Evolutionary conservation across 306 rosid genomes (phyloP), one percentile per base, ranked within the genome.

Genomic region (Cucurbita argyrosperma): DNA sequence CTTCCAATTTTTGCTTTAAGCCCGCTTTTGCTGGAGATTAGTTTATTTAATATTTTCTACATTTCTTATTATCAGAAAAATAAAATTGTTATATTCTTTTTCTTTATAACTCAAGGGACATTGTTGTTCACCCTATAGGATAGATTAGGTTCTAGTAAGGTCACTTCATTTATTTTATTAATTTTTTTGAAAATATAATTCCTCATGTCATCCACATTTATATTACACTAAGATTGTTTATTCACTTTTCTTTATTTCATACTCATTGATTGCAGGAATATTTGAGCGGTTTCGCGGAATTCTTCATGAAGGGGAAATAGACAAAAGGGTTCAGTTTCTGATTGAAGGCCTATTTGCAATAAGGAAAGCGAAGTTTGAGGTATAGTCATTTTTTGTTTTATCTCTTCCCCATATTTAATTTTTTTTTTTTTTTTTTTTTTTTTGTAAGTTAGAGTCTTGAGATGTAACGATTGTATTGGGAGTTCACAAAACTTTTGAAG

Each of bases 201-300:
- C 38, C 7, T 1, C 50, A 2, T 5, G 39, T 38, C 16, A 11
- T 38, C 61, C 59, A 2, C 45, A 7, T 38, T 64, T 35, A 54
- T 50, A 35, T 18, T 35, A 35, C 13, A 14, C 12, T 19, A 55
- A 74, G 40, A 3, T 73, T 21, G 12, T 74, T 43, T 52, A 54
- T 57, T 58, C 42, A 64, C 43, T 64, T 79, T 79, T 46, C 79
- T 73, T 23, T 15, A 38, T 56, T 12, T 56, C 50, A 23, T 43
- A 13, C 55, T 40, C 65, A 50, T 6, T 49, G 74, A 8, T 69
- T 42, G 62, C 19, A 94, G 97, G 97, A 72, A 94, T 94, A 72
- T 94, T 91, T 85, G 99, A 94, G 88, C 95, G 96, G 8, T 94
- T 94, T 61, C 96, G 92, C 46, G 95, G 97, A 83, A 94, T 94